A percentile compares a stretch with the other conserved stretches of the same genome.
Conservation (phyloP, 495 filamentous ascomycete species). For the Penicillium maclennaniae region DNA sequence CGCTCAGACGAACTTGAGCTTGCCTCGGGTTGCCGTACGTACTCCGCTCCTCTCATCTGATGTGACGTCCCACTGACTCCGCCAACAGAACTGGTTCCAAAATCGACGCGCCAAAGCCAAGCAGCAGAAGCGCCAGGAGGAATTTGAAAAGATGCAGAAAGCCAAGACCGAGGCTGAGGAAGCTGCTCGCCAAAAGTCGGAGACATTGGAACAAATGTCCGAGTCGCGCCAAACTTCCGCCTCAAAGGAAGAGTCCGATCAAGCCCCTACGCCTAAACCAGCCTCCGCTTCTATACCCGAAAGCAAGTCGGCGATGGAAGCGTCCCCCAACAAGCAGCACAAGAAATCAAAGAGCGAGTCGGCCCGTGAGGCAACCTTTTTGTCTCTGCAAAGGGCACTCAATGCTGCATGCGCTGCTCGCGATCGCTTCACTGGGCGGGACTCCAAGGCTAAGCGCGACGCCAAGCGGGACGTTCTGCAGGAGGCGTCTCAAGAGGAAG, state of each 20-base stretch:
- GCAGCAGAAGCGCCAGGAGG: constrained; percentile 68
- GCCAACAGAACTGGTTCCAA: constrained; percentile 81
- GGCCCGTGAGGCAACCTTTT: constrained; percentile 43
- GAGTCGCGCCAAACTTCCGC: constrained; percentile 24
- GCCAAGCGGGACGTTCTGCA: not conserved
- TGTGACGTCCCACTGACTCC: not conserved
- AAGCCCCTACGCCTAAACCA: constrained; percentile 32
- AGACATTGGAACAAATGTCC: constrained; percentile 22
- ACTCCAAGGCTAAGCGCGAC: constrained; percentile 13
- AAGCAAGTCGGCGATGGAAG: constrained; percentile 15
- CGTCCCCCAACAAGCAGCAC: constrained; percentile 26
- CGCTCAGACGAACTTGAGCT: constrained; percentile 65
- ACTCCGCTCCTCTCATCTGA: not conserved
- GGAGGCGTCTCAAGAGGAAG: constrained; percentile 17
- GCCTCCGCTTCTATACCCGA: constrained; percentile 20
- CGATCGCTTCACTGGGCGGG: constrained; percentile 29
- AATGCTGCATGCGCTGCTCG: constrained; percentile 43
- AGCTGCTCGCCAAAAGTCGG: constrained; percentile 34
- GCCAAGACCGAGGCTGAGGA: constrained; percentile 49
- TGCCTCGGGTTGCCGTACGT: constrained; percentile 74
- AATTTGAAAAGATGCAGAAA: constrained; percentile 55
- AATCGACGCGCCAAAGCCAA: constrained; percentile 82
- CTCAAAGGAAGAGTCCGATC: constrained; percentile 27
- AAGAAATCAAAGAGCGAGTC: constrained; percentile 43
- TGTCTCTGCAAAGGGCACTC: constrained; percentile 43